Conservation (phyloP, 306 rosid genomes). For the Canavalia gladiata region DNA sequence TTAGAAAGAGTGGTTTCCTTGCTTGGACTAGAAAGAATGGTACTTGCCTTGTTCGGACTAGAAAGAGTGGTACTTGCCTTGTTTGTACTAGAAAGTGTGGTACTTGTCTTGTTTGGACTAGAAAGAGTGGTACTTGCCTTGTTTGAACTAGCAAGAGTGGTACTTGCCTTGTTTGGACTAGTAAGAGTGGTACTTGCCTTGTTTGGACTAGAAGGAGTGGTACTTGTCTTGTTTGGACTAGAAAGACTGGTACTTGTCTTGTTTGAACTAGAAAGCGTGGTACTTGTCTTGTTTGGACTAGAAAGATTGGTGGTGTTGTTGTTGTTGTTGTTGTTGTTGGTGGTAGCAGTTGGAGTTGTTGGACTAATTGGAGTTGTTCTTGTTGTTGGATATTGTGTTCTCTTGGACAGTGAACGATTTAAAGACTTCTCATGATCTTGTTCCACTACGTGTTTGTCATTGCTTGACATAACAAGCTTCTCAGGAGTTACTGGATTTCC, state of each 20-base stretch:
- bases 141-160: conserved; percentile 36
- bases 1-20: not conserved
- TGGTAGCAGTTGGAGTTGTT: not conserved
- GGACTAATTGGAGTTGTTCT: not conserved
- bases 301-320: not conserved
- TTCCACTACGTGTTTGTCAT: conserved; percentile 48
- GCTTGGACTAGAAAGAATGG: not conserved
- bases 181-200: conserved; percentile 35
- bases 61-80: not conserved
- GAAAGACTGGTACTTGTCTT: not conserved
- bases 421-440: conserved; percentile 45
- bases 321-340: not conserved
- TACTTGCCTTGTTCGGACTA: conserved; percentile 43
- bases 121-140: conserved; percentile 43
- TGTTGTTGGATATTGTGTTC: conserved; percentile 37
- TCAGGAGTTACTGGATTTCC: conserved; percentile 56
- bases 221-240: conserved; percentile 43
- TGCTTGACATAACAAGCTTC: conserved; percentile 56
- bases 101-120: conserved; percentile 43
- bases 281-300: conserved; percentile 43
- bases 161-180: too few species aligned
- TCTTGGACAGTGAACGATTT: conserved; percentile 50
- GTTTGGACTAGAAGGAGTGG: conserved; percentile 42
- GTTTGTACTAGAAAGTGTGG: not conserved
- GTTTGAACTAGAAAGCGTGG: not conserved